These are phyloP conservation scores for Cystobasidium slooffiae DNA, from an alignment of 1,284 basidiomycete species.

Conservation along the genomic window DNA sequence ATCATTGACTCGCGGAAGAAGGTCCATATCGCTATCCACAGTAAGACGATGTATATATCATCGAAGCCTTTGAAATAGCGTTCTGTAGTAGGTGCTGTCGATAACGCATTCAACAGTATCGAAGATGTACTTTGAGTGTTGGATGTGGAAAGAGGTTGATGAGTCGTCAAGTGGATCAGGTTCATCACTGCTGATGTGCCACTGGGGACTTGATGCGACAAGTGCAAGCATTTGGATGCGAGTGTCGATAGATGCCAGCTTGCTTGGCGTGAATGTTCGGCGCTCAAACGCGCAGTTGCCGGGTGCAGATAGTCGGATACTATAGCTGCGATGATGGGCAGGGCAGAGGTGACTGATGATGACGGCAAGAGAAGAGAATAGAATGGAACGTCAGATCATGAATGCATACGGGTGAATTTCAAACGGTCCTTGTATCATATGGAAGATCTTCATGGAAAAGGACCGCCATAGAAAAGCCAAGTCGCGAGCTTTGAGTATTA, in stretches of 20 bases:
- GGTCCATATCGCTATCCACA: constrained; percentile 78
- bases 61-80: constrained; percentile 38
- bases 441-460: background rate
- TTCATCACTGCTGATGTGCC: background rate
- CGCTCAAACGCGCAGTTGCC: constrained; percentile 14
- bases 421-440: background rate
- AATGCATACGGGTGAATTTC: background rate
- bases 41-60: constrained; percentile 68
- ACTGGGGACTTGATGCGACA: constrained; percentile 33
- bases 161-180: constrained; percentile 7
- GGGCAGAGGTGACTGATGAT: constrained; percentile 5
- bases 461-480: background rate
- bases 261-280: constrained; percentile 22
- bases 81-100: constrained; percentile 5
- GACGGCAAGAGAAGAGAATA: background rate
- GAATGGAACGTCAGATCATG: background rate
- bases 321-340: constrained; percentile 28
- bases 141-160: background rate
- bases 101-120: constrained; percentile 8
- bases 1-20: constrained; percentile 75
- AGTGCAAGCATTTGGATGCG: constrained; percentile 28
- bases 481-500: too few relatives aligned
- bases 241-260: constrained; percentile 29
- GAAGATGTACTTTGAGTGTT: background rate
- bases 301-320: constrained; percentile 26